These are phyloP conservation scores for Chlorella sp. DNA, from an alignment of 139 green algal genomes.

Conservation along the genomic window DNA sequence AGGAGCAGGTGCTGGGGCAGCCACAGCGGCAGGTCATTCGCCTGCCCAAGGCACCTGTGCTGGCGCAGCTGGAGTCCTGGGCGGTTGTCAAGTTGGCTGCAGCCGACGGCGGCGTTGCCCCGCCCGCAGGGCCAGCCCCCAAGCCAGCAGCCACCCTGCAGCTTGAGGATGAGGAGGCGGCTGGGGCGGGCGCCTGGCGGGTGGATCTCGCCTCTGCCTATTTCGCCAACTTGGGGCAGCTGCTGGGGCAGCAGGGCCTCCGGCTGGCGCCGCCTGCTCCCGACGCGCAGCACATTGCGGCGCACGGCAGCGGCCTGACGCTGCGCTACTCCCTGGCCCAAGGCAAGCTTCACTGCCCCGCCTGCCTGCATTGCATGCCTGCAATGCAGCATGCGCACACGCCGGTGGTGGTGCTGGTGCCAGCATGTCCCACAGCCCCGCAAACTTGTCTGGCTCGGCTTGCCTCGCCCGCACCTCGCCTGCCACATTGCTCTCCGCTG, in stretches of 20 bases:
- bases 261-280: background rate
- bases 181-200: background rate
- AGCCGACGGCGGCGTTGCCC: background rate
- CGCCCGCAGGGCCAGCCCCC: background rate
- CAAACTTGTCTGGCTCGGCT: too few relatives aligned
- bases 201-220: constrained; percentile 9
- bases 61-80: constrained; percentile 13
- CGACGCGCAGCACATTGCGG: background rate
- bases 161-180: background rate
- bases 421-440: background rate
- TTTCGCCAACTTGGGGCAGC: constrained; percentile 2
- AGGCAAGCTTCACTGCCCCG: background rate
- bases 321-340: constrained; percentile 14
- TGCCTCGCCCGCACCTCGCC: too few relatives aligned
- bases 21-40: background rate
- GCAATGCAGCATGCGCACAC: background rate
- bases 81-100: background rate
- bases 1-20: background rate
- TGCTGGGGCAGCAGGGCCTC: constrained; percentile 15
- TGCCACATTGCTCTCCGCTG: background rate
- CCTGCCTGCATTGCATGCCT: background rate
- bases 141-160: background rate
- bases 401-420: background rate
- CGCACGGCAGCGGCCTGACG: background rate
- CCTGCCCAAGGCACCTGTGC: constrained; percentile 14